phyloP scores from a whole-genome alignment of 495 filamentous ascomycete genomes.

The Aspergillus sclerotioniger region DNA sequence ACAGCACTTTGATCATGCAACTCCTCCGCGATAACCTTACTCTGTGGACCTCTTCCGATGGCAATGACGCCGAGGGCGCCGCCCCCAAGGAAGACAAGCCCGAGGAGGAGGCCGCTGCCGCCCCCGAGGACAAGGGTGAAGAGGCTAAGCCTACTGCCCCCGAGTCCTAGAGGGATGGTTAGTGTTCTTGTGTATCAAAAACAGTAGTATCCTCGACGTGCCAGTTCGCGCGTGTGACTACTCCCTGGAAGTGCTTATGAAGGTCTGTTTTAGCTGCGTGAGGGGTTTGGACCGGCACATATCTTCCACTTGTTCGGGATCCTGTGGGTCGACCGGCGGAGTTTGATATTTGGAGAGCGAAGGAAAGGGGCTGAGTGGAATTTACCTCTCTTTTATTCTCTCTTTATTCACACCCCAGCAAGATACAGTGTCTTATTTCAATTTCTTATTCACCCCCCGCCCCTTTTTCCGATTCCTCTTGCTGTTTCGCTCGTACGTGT shows the following conservation, averaged over 20 bases:
- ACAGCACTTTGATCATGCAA: conserved; percentile 99
- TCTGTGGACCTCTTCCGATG: conserved; percentile 98
- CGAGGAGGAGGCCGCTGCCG: conserved; percentile 52
- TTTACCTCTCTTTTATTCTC: conserved; percentile 50
- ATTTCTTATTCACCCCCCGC: conserved; percentile 33
- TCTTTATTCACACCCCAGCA: conserved; percentile 49
- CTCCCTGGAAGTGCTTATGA: conserved; percentile 42
- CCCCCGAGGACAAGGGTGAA: conserved; percentile 46
- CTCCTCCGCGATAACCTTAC: conserved; percentile 98
- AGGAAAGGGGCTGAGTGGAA: conserved; percentile 49
- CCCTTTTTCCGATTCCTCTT: conserved; percentile 14
- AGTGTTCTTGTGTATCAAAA: conserved; percentile 30
- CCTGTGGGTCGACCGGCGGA: conserved; percentile 47
- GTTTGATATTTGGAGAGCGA: conserved; percentile 53
- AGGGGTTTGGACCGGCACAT: conserved; percentile 42
- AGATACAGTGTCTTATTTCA: conserved; percentile 45
- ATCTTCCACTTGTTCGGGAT: conserved; percentile 41
- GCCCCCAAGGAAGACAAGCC: conserved; percentile 64
- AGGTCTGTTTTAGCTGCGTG: conserved; percentile 45
- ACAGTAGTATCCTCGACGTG: conserved; percentile 29
- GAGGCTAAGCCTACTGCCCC: conserved; percentile 40
- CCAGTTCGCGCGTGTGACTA: conserved; percentile 39
- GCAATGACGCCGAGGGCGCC: conserved; percentile 70
- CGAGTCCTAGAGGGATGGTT: conserved; percentile 34
- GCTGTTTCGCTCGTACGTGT: conserved; percentile 15